Percentiles rank a stretch among this genome's conserved stretches.
Conservation (phyloP, 129 eudicot species). For the Ambrosia trifida region DNA sequence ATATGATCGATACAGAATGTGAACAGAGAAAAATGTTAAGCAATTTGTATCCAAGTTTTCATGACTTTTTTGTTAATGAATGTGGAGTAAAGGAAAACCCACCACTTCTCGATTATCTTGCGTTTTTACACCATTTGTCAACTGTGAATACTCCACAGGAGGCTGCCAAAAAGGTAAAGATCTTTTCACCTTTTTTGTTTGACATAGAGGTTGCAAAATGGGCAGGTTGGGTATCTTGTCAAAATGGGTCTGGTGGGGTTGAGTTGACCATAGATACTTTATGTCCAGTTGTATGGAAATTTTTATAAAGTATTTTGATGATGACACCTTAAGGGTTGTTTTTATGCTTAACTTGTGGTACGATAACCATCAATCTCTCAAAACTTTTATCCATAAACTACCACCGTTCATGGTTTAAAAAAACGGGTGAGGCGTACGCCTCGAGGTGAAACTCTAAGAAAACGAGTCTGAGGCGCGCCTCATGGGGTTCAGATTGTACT, state of each 20-base stretch:
- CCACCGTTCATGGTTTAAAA: too few species aligned
- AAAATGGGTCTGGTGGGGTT: neutral
- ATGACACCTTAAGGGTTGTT: too few species aligned
- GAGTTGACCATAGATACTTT: neutral
- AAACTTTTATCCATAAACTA: too few species aligned
- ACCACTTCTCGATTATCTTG: constrained; percentile 55
- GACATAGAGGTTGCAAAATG: constrained; percentile 3
- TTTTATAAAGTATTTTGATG: too few species aligned
- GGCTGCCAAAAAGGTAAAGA: constrained; percentile 64
- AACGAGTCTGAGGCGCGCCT: too few species aligned
- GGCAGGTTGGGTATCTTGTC: neutral
- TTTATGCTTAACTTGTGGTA: too few species aligned
- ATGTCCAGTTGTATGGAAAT: neutral
- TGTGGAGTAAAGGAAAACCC: constrained; percentile 84
- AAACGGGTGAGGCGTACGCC: too few species aligned
- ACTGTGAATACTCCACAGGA: constrained; percentile 52
- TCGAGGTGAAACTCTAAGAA: too few species aligned
- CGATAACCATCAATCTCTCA: too few species aligned
- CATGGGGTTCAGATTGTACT: too few species aligned
- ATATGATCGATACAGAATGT: constrained; percentile 28
- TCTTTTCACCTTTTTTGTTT: neutral
- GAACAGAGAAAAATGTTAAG: constrained; percentile 49
- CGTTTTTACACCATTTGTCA: constrained; percentile 66
- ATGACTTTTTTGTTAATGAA: constrained; percentile 70
- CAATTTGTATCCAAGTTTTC: constrained; percentile 68